Conservation (phyloP, 2,329 filamentous ascomycete genomes). For the Colletotrichum theobromicola region DNA sequence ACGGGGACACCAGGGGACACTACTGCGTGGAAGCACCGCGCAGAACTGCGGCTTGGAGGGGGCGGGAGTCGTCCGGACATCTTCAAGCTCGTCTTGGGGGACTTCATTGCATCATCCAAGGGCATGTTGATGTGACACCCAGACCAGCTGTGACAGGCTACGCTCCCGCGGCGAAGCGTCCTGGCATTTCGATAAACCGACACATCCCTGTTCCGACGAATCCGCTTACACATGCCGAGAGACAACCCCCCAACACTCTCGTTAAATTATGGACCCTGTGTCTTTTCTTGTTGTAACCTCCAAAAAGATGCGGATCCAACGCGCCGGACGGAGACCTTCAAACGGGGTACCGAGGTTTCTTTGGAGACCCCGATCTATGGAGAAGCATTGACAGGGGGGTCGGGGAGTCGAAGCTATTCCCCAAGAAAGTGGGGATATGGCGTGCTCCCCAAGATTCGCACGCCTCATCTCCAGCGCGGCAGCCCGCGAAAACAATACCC, state of each 20-base stretch:
- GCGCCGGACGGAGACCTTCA: background rate
- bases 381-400: background rate
- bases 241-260: background rate
- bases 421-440: slow-evolving; percentile 24
- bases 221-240: background rate
- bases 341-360: background rate
- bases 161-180: background rate
- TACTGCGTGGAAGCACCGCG: background rate
- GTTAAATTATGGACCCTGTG: background rate
- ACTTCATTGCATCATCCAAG: slow-evolving; percentile 9
- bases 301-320: background rate
- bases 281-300: background rate
- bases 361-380: slow-evolving; percentile 11
- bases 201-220: background rate
- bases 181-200: background rate
- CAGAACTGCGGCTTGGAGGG: background rate
- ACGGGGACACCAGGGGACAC: background rate
- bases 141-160: background rate
- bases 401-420: background rate
- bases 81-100: background rate
- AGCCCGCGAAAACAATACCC: background rate
- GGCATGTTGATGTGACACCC: slow-evolving; percentile 11
- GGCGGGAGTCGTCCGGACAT: background rate
- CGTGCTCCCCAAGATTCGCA: slow-evolving; percentile 16
- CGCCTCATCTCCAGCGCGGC: background rate